Evolutionary conservation across 2,329 filamentous ascomycete species (phyloP).

Genomic region (Colletotrichum tamarilloi): DNA sequence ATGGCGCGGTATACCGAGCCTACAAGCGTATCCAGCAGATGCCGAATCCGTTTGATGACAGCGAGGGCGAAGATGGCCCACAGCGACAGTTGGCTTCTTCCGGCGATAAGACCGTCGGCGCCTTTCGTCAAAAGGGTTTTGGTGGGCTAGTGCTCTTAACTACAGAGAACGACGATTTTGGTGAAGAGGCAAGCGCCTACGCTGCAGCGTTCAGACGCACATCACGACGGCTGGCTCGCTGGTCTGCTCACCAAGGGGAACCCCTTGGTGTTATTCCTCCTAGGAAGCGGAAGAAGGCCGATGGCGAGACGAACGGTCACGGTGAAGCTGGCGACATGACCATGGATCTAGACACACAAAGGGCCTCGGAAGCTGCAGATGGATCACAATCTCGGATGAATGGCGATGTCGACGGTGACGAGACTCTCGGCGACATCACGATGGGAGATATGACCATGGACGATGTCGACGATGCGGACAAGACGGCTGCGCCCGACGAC

Average conservation of each 20-base stretch:
- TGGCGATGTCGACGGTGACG: slow-evolving; percentile 51
- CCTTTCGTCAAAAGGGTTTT: slow-evolving; percentile 67
- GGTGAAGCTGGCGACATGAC: slow-evolving; percentile 38
- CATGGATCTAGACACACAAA: slow-evolving; percentile 44
- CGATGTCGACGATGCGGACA: slow-evolving; percentile 57
- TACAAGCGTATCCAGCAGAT: slow-evolving; percentile 71
- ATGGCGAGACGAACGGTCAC: slow-evolving; percentile 30
- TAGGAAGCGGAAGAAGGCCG: slow-evolving; percentile 52
- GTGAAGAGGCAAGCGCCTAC: slow-evolving; percentile 77
- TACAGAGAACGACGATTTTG: slow-evolving; percentile 77
- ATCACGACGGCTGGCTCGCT: slow-evolving; percentile 74
- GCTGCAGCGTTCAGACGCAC: slow-evolving; percentile 73
- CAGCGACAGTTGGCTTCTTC: slow-evolving; percentile 43
- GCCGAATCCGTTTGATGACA: slow-evolving; percentile 68
- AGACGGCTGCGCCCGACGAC: slow-evolving; percentile 41
- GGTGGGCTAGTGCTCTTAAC: slow-evolving; percentile 73
- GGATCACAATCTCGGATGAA: slow-evolving; percentile 39
- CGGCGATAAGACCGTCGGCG: slow-evolving; percentile 44
- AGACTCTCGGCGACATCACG: slow-evolving; percentile 48
- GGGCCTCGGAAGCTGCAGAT: slow-evolving; percentile 38
- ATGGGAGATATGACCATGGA: slow-evolving; percentile 56
- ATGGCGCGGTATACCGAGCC: slow-evolving; percentile 75
- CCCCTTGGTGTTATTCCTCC: slow-evolving; percentile 60
- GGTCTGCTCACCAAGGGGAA: slow-evolving; percentile 65
- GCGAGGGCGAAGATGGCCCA: slow-evolving; percentile 66